phyloP scores from a whole-genome alignment of 1,139 yeast genomes.

The Geotrichum macrosporum region DNA sequence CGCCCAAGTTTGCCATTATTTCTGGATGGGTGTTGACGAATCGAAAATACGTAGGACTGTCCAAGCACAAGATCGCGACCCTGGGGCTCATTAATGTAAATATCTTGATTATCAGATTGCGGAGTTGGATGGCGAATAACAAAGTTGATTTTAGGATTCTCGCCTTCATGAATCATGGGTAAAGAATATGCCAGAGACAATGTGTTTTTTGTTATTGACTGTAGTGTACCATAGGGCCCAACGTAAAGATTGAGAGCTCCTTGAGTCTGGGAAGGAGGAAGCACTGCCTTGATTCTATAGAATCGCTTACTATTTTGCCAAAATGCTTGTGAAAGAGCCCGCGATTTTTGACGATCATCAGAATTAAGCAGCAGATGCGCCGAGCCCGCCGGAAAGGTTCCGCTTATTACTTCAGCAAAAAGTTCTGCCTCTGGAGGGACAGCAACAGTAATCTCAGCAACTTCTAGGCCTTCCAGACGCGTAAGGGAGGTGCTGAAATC shows the following conservation, averaged over 20 bases:
- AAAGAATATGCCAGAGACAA: conserved; percentile 73
- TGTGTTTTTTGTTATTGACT: conserved; percentile 50
- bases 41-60: conserved; percentile 55
- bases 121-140: conserved; percentile 22
- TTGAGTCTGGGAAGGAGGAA: conserved; percentile 62
- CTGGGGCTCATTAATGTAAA: conserved; percentile 83
- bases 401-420: conserved; percentile 46
- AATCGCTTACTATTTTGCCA: conserved; percentile 60
- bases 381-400: conserved; percentile 28
- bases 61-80: conserved; percentile 54
- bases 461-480: conserved; percentile 65
- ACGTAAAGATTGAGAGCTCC: conserved; percentile 78
- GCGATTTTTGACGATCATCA: conserved; percentile 36
- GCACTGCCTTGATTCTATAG: conserved; percentile 72
- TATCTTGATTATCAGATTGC: conserved; percentile 47
- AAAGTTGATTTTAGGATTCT: conserved; percentile 33
- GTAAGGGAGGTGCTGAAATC: conserved; percentile 76
- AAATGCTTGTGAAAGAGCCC: conserved; percentile 68
- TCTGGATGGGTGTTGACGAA: conserved; percentile 16
- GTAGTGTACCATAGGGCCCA: conserved; percentile 60
- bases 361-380: conserved; percentile 24
- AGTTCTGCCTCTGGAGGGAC: conserved; percentile 70
- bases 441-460: conserved; percentile 70
- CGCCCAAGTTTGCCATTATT: conserved; percentile 22
- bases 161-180: conserved; percentile 74